Evolutionary conservation across 1,284 basidiomycete genomes (phyloP).

Genomic region (Takashimella koratensis): DNA sequence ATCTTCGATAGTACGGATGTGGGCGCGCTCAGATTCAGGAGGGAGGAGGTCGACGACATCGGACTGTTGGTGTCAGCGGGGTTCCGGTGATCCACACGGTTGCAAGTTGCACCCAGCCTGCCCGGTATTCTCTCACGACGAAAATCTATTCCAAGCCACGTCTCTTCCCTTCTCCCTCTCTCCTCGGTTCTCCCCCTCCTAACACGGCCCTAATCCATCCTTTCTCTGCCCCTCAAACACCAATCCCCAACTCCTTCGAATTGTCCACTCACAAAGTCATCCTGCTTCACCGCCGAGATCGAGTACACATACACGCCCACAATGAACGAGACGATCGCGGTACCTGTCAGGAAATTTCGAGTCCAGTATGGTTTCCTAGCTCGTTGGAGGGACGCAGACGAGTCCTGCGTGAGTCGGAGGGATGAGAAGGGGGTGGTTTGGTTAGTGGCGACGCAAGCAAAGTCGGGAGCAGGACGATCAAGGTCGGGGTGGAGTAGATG

Average conservation of each 20-base stretch:
- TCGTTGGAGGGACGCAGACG: constrained; percentile 80
- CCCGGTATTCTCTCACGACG: too few relatives aligned
- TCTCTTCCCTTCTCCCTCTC: too few relatives aligned
- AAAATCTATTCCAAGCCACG: too few relatives aligned
- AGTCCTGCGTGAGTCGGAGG: constrained; percentile 54
- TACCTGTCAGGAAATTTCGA: constrained; percentile 74
- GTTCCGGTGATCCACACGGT: too few relatives aligned
- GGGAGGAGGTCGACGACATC: constrained; percentile 49
- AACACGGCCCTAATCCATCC: too few relatives aligned
- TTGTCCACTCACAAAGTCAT: constrained; percentile 70
- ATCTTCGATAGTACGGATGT: constrained; percentile 46
- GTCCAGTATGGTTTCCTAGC: constrained; percentile 78
- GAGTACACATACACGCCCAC: constrained; percentile 89
- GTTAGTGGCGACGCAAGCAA: too few relatives aligned
- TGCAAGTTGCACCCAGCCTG: too few relatives aligned
- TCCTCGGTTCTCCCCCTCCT: too few relatives aligned
- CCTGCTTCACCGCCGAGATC: constrained; percentile 87
- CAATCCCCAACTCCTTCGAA: too few relatives aligned
- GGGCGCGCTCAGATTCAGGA: constrained; percentile 37
- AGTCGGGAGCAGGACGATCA: background rate
- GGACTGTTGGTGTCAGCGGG: constrained; percentile 31
- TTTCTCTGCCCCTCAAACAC: too few relatives aligned
- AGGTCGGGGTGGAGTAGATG: background rate
- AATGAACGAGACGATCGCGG: constrained; percentile 67
- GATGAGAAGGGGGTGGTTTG: background rate